These are phyloP conservation scores for Boechera divaricarpa DNA, from an alignment of 345 rosid species.

Conservation along the genomic window DNA sequence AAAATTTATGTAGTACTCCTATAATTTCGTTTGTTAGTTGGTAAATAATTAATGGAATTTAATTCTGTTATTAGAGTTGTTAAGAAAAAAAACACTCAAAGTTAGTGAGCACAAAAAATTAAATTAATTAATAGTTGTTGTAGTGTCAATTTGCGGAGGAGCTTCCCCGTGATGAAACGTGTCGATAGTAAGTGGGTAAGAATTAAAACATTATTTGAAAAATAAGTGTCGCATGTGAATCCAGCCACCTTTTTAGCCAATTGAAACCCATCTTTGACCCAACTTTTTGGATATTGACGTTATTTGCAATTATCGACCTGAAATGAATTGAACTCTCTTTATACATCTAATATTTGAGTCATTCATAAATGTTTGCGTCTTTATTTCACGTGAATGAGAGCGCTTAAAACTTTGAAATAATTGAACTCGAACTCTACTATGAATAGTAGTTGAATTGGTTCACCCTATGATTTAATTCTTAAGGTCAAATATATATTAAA, in stretches of 20 bases:
- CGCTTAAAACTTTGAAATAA: neutral
- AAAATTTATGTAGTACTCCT: too few relatives aligned
- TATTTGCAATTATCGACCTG: conserved; percentile 26
- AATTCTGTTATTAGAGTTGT: neutral
- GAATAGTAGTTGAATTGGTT: neutral
- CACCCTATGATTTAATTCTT: neutral
- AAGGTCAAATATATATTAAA: too few relatives aligned
- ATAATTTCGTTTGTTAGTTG: neutral
- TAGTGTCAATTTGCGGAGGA: conserved; percentile 41
- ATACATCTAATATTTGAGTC: too few relatives aligned
- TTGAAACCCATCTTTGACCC: conserved; percentile 34
- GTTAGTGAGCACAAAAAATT: conserved; percentile 23
- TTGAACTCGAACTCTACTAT: too few relatives aligned
- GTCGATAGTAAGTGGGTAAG: conserved; percentile 31
- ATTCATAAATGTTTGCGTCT: neutral
- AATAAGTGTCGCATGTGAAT: conserved; percentile 37
- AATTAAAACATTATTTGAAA: conserved; percentile 6
- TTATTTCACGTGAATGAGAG: neutral
- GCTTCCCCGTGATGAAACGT: conserved; percentile 42
- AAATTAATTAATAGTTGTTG: conserved; percentile 26
- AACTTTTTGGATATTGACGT: conserved; percentile 17
- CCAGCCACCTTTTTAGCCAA: conserved; percentile 33
- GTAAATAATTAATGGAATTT: neutral
- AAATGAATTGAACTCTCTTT: neutral
- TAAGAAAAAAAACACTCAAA: neutral